A percentile compares a stretch with the other conserved stretches of the same genome.
Conservation (phyloP, 2,329 filamentous ascomycete genomes). For the Colletotrichum liaoningense region DNA sequence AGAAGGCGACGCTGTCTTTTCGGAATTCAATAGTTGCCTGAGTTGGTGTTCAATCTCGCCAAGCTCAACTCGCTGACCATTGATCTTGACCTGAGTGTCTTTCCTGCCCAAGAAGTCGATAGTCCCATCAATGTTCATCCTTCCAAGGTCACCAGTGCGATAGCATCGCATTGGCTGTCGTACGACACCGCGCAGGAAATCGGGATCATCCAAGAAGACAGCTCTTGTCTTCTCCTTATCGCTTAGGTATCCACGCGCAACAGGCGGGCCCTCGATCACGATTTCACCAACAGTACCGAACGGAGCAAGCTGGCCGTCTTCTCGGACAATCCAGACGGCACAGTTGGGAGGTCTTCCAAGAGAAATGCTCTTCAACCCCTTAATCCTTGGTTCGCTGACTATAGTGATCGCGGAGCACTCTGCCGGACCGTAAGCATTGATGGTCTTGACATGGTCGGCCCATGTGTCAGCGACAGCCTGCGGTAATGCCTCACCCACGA, state of each 20-base stretch:
- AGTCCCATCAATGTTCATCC: conserved; percentile 28
- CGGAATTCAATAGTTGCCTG: neutral
- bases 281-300: conserved; percentile 42
- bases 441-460: conserved; percentile 18
- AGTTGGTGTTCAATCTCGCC: conserved; percentile 39
- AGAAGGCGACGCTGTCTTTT: neutral
- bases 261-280: conserved; percentile 41
- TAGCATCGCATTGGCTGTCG: conserved; percentile 20
- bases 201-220: conserved; percentile 15
- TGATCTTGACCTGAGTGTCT: conserved; percentile 37
- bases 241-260: conserved; percentile 37
- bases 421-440: conserved; percentile 37
- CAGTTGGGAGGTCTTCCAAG: conserved; percentile 12
- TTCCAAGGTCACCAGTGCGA: conserved; percentile 23
- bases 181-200: conserved; percentile 16
- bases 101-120: conserved; percentile 34
- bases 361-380: conserved; percentile 13
- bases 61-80: conserved; percentile 36
- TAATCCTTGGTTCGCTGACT: conserved; percentile 5
- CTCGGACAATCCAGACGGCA: conserved; percentile 40
- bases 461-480: conserved; percentile 35
- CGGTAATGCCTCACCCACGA: conserved; percentile 32
- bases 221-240: conserved; percentile 2
- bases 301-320: conserved; percentile 37
- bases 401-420: conserved; percentile 37